These are phyloP conservation scores for rapeseed (Brassica napus) DNA, from an alignment of 345 rosid genomes.

Conservation along the genomic window Da-Ae NC_063446.1:4472501-4473000, in stretches of 20 bases:
- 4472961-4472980: constrained; percentile 83
- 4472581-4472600: constrained; percentile 78
- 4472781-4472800: constrained; percentile 12
- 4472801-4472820: constrained; percentile 72
- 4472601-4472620: constrained; percentile 88
- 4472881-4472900: constrained; percentile 89
- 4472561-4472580: constrained; percentile 49
- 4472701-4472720: constrained; percentile 87
- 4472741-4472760: not conserved
- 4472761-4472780: constrained; percentile 34
- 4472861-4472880: constrained; percentile 67
- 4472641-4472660: constrained; percentile 77
- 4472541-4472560: constrained; percentile 15
- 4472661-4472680: constrained; percentile 91
- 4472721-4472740: constrained; percentile 43
- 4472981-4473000: constrained; percentile 90
- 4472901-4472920: constrained; percentile 91
- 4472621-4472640: constrained; percentile 95
- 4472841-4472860: constrained; percentile 58
- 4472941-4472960: constrained; percentile 76
- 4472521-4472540: too few species aligned
- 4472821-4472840: constrained; percentile 92
- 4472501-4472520: constrained; percentile 95
- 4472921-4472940: constrained; percentile 81
- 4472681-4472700: constrained; percentile 62